Evolutionary conservation across 257 asterid species (phyloP), one percentile per base, ranked within the genome.

Genomic region (Nyctanthes arbortristis): DNA sequence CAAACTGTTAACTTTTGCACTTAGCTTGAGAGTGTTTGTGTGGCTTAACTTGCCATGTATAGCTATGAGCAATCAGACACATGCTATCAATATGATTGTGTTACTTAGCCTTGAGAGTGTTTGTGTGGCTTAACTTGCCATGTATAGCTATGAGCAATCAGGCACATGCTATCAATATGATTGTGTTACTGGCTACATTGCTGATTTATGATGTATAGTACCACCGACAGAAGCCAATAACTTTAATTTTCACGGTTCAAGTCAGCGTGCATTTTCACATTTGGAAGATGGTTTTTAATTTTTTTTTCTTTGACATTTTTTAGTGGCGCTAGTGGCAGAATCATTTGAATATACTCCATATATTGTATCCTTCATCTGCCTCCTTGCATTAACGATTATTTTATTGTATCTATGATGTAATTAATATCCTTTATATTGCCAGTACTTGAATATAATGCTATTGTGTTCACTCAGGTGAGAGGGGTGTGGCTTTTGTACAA

Each of bases 401-500:
- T 68, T 28, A n/a, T 71, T 63, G 8, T 49, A 20, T 77, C 29
- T 47, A 66, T 73, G 30, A 56, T 61, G 60, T 66, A 54, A 18
- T 65, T 72, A 34, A 77, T 78, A 27, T 77, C 20, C 32, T 55
- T 68, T 47, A 5, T 63, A 36, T 57, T 67, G 63, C 28, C 67
- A 33, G 65, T 73, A 68, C 58, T 2, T 35, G 45, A 64, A 35
- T 55, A 69, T 71, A 58, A 75, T 47, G 4, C 12, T 36, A 55
- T 69, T 80, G 54, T 75, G 32, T 77, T n/a, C 57, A 72, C 83
- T 76, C 87, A 93, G 99, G 86, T 89, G 65, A 77, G 87, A 37
- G 93, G 97, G 63, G 78, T 88, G 75, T 93, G 97, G 99, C 89
- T 93, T 63, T 88, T 85, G 62, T 93, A 87, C 84, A 86, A 85